Base-by-base conservation (phyloP, 495 filamentous ascomycete species). In the Xylaria venustula region DNA sequence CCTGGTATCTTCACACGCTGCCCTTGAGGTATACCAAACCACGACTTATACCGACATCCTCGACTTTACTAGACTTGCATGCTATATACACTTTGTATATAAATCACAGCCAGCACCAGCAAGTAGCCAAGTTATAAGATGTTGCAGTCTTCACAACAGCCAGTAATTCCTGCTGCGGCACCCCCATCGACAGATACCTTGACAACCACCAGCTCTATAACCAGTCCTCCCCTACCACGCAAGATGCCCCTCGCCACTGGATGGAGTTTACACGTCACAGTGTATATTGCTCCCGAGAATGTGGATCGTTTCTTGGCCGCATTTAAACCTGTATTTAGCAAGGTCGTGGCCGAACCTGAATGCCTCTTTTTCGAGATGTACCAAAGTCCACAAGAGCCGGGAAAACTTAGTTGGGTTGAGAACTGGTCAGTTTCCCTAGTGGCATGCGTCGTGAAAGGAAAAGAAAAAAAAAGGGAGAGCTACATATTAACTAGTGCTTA, bases 351-450 rank as follows among this genome's bases (percentile, higher is more conserved):
- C 5, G 80, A 82, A 64, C 75, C 77, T 1, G 75, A 81, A 30
- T 80, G 75, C 56, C 71, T 71, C 9, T 82, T 81, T 64, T 82
- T 82, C 58, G 78, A 82, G 61, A 61, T 81, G 7, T 82, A 78
- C 50, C 71, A 73, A 54, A 70, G 67, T 15, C 56, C 64, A 1
- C 72, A 76, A 34, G 66, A 79, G 7, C 78, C 78, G 11, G 79
- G 79, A 14, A 73, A 68, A 36, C 50, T 82, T 22, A 74, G 67
- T 25, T 81, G 74, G 71, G 71, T 82, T 19, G 79, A 82, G 59
- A 75, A 83, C 50, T 82, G 79, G 79, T 60, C 14, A 60, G 57
- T 52, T 19, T 9, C 30, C 17, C 15, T 36, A 11, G 12, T n/a
- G 28, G 40, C n/a, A 1, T 25, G 11, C 25, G n/a, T n/a, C n/a